Evolutionary conservation across 78 protist genomes (phyloP).

Genomic region (slime mould (Dictyostelium discoideum)): DNA sequence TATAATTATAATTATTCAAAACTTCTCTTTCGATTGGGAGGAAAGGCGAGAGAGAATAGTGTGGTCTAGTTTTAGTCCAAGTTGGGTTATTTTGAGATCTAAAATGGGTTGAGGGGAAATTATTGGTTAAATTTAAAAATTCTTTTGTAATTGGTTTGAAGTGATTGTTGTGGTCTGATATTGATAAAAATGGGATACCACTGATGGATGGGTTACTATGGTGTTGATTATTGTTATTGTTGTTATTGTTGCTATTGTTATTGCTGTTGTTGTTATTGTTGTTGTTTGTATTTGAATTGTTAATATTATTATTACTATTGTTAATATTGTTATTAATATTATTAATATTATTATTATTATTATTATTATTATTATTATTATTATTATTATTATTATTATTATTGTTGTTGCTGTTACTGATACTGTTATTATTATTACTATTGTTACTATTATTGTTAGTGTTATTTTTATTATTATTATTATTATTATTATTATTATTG

Average conservation of each 20-base stretch:
- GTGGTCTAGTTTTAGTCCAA: slow-evolving; percentile 23
- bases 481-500: neutral
- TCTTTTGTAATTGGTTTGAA: slow-evolving; percentile 68
- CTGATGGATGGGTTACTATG: neutral
- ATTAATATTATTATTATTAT: no score
- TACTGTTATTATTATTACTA: neutral
- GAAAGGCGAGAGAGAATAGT: slow-evolving; percentile 56
- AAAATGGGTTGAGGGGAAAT: slow-evolving; percentile 36
- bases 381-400: no score
- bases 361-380: no score
- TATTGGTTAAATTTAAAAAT: neutral
- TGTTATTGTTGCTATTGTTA: neutral
- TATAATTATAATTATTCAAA: neutral
- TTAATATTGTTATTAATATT: no score
- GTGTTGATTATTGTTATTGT: neutral
- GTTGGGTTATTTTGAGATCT: slow-evolving; percentile 15
- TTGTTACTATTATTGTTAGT: neutral
- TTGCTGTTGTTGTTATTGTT: neutral
- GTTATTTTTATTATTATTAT: neutral
- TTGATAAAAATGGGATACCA: neutral
- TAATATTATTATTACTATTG: neutral
- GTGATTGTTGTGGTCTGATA: neutral
- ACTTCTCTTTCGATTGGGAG: slow-evolving; percentile 61
- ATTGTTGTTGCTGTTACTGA: no score
- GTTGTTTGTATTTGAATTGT: neutral